These are phyloP conservation scores for Fusarium metavorans DNA, from an alignment of 2,329 filamentous ascomycete genomes.

Conservation along the genomic window DNA sequence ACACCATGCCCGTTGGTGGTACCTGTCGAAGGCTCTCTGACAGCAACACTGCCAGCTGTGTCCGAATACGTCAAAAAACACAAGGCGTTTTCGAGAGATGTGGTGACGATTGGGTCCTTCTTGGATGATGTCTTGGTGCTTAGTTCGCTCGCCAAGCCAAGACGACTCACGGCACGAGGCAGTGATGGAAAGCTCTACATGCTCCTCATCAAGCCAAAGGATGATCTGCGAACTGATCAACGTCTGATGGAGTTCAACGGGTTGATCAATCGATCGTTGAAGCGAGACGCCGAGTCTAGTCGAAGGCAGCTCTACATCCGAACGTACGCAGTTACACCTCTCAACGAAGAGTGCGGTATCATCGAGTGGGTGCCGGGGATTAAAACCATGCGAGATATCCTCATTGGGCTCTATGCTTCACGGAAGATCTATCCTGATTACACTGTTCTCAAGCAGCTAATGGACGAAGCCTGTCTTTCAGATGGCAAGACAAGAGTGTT, in stretches of 20 bases:
- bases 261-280: conserved; percentile 96
- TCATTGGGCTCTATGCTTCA: conserved; percentile 81
- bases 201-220: conserved; percentile 96
- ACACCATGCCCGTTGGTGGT: conserved; percentile 89
- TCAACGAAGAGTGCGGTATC: conserved; percentile 97
- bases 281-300: conserved; percentile 90
- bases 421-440: conserved; percentile 80
- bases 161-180: conserved; percentile 88
- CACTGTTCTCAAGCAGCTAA: conserved; percentile 69
- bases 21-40: conserved; percentile 86
- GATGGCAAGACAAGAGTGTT: conserved; percentile 77
- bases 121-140: conserved; percentile 90
- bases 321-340: conserved; percentile 94
- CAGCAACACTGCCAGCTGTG: conserved; percentile 80
- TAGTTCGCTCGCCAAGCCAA: conserved; percentile 90
- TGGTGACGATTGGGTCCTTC: conserved; percentile 85
- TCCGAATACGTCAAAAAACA: conserved; percentile 81
- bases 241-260: conserved; percentile 99
- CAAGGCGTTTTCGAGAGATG: conserved; percentile 87
- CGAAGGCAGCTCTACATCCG: conserved; percentile 93
- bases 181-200: conserved; percentile 91
- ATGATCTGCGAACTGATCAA: conserved; percentile 96
- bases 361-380: conserved; percentile 99
- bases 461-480: conserved; percentile 71
- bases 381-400: conserved; percentile 91